A percentile compares a stretch with the other conserved stretches of the same genome.
phyloP scores from a whole-genome alignment of 2,329 filamentous ascomycete species.

The Claviceps africana region DNA sequence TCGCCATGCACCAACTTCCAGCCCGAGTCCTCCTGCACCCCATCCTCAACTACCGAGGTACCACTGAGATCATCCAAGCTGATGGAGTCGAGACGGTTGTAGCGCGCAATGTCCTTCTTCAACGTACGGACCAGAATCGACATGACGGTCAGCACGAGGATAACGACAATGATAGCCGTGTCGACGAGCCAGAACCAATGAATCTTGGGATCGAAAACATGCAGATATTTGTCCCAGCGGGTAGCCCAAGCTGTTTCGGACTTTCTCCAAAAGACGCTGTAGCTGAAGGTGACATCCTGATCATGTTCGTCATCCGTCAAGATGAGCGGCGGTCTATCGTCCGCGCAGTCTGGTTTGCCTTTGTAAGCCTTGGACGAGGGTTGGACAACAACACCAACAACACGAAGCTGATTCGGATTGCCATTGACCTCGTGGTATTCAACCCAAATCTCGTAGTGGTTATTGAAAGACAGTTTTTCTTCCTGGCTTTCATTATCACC shows the following conservation, averaged over 20 bases:
- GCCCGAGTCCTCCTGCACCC: constrained; percentile 91
- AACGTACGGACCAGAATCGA: constrained; percentile 83
- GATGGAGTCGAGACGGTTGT: constrained; percentile 87
- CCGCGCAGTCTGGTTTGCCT: constrained; percentile 49
- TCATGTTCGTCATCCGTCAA: constrained; percentile 44
- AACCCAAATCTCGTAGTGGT: constrained; percentile 87
- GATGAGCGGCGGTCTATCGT: constrained; percentile 40
- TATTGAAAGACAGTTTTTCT: constrained; percentile 57
- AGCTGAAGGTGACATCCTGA: constrained; percentile 66
- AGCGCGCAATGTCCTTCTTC: constrained; percentile 88
- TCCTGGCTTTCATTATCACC: constrained; percentile 47
- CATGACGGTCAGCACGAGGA: constrained; percentile 79
- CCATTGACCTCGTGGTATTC: constrained; percentile 76
- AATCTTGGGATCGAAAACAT: constrained; percentile 94
- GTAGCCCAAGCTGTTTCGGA: constrained; percentile 88
- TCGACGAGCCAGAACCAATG: constrained; percentile 99
- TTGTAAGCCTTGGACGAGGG: constrained; percentile 56
- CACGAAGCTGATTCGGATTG: constrained; percentile 56
- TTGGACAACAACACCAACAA: constrained; percentile 83
- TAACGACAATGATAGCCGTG: constrained; percentile 86
- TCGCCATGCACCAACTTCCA: constrained; percentile 98
- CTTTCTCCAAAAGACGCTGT: constrained; percentile 78
- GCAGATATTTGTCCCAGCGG: constrained; percentile 96
- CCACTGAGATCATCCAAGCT: constrained; percentile 79
- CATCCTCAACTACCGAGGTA: constrained; percentile 69